Base-by-base conservation (phyloP, 768 basidiomycete species). In the Lentinus brumalis region DNA sequence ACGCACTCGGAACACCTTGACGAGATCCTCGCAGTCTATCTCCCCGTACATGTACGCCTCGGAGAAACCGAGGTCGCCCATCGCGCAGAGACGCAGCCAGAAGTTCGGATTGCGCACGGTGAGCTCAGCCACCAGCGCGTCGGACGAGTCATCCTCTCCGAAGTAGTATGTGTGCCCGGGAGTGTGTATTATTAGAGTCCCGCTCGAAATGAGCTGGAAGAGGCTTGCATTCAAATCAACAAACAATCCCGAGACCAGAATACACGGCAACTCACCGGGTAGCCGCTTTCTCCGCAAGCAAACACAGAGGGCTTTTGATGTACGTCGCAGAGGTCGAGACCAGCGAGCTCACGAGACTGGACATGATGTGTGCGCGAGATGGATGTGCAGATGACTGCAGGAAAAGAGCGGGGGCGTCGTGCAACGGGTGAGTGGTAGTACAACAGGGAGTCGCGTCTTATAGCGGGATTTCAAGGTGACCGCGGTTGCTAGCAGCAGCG, bases 21-120 rank as follows among this genome's bases (percentile, higher is more conserved):
- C 79, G n/a, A 92, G 77, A 66, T 89, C 82, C 57, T 84, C 81
- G 55, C 85, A 85, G 64, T 87, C 83, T 32, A 89, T 84, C 47
- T 92, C 89, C 7, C 89, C 88, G 57, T 84, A 85, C 90, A 92
- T 91, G 73, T 86, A 91, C 0, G 86, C 85, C 72, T 92, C 90
- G 5, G 86, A 80, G 66, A 92, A 90, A 3, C 88, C 90, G 46
- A 92, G 74, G 69, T 90, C 88, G 26, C 85, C 79, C 78, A 86
- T 84, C 8, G 79, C 70, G 57, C 81, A 81, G 14, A 87, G 74
- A 0, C 86, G 76, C 9, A 86, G 72, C 85, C 86, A 87, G 67
- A 88, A 87, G 11, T 75, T 71, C 63, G 85, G 81, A 38, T 66
- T 50, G 57, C 49, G 60, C 12, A 69, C 68, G 5, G 66, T 66